Percentiles rank a stretch among this genome's conserved stretches.
phyloP scores from a whole-genome alignment of 257 asterid genomes.

The Solanum pennellii region DNA sequence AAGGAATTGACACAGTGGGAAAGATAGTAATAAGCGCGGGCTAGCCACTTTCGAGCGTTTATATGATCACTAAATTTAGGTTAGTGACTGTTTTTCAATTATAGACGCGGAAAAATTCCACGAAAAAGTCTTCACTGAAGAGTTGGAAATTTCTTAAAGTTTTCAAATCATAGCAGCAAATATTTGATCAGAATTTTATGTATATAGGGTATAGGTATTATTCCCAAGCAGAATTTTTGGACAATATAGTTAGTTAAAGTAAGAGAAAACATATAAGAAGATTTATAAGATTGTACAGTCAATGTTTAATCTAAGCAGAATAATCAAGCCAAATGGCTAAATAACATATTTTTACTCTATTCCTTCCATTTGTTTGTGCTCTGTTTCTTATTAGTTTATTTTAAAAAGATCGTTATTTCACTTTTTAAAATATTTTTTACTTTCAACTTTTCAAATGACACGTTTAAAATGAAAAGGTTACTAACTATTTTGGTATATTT shows the following conservation, averaged over 20 bases:
- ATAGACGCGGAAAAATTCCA: neutral
- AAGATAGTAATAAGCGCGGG: neutral
- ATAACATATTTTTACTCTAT: neutral
- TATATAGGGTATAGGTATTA: neutral
- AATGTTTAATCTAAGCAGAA: neutral
- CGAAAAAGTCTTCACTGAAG: fast-evolving
- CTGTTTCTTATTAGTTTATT: too few species aligned
- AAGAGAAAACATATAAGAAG: neutral
- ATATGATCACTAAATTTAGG: fast-evolving
- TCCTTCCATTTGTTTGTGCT: too few species aligned
- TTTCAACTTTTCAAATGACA: too few species aligned
- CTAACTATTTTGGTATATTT: too few species aligned
- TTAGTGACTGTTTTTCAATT: neutral
- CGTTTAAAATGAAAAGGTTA: too few species aligned
- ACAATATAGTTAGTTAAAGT: neutral
- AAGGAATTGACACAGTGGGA: neutral
- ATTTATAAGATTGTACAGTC: neutral
- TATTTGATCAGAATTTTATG: neutral
- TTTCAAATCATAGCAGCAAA: neutral
- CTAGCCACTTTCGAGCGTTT: neutral
- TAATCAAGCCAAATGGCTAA: neutral
- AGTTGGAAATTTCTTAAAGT: neutral
- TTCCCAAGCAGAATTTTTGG: neutral
- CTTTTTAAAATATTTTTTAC: too few species aligned
- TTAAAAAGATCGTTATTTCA: too few species aligned